These are phyloP conservation scores for Globisporangium radiosum DNA, from an alignment of 352 stramenopile species.

Conservation along the genomic window DNA sequence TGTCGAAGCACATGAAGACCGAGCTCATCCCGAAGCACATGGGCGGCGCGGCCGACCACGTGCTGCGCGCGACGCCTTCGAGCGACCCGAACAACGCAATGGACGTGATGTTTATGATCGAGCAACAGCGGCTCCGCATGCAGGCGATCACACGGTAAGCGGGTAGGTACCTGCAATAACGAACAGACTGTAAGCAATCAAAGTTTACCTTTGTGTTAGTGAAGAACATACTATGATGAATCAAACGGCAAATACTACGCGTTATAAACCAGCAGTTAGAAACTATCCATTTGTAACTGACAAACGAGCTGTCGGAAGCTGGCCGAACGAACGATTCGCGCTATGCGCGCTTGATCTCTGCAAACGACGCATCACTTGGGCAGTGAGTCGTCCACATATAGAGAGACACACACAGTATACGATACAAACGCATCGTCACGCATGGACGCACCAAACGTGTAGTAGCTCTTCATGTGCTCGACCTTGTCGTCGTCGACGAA, in stretches of 20 bases:
- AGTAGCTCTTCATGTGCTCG: slow-evolving; percentile 68
- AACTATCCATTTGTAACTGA: too few species aligned
- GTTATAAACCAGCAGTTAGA: too few species aligned
- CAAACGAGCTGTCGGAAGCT: too few species aligned
- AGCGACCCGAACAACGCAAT: slow-evolving; percentile 21
- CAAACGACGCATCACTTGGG: background rate
- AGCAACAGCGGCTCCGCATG: slow-evolving; percentile 46
- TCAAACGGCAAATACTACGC: too few species aligned
- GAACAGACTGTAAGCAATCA: too few species aligned
- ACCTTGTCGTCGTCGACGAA: slow-evolving; percentile 64
- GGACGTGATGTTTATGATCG: slow-evolving; percentile 52
- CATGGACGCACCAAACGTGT: slow-evolving; percentile 55
- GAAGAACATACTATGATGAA: too few species aligned
- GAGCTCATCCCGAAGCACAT: slow-evolving; percentile 51
- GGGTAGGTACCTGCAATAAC: background rate
- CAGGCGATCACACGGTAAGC: slow-evolving; percentile 13
- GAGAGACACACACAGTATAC: too few species aligned
- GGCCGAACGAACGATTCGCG: background rate
- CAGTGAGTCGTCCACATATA: too few species aligned
- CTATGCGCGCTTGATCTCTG: slow-evolving; percentile 61
- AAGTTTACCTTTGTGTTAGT: too few species aligned
- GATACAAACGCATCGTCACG: too few species aligned
- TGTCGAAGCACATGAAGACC: slow-evolving; percentile 51
- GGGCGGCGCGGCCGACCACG: slow-evolving; percentile 33
- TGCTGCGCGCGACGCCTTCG: slow-evolving; percentile 19